These are phyloP conservation scores for Quercus dentata DNA, from an alignment of 306 rosid species.

Conservation along the genomic window DNA sequence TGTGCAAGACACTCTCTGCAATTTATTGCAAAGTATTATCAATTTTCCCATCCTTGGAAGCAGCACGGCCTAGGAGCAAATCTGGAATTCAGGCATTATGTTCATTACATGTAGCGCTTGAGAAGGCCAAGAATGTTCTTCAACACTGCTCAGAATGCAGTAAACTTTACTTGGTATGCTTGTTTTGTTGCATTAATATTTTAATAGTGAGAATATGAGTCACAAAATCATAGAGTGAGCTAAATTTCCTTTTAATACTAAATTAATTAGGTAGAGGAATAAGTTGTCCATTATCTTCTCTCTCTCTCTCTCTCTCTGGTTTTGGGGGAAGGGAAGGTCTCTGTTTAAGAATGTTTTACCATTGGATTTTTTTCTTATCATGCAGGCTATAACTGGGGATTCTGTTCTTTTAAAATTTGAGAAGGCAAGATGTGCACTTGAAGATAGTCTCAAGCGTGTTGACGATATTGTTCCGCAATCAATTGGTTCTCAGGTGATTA, in stretches of 20 bases:
- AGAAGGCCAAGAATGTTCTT: conserved; percentile 86
- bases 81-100: conserved; percentile 95
- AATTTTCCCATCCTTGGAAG: conserved; percentile 91
- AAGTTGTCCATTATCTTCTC: not conserved
- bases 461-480: conserved; percentile 93
- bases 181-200: conserved; percentile 5
- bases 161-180: conserved; percentile 88
- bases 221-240: conserved; percentile 3
- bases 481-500: conserved; percentile 84
- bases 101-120: conserved; percentile 87
- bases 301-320: not conserved
- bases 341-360: conserved; percentile 14
- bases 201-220: conserved; percentile 13
- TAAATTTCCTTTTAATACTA: not conserved
- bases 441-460: conserved; percentile 78
- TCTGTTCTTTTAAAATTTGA: conserved; percentile 87
- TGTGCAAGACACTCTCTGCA: conserved; percentile 86
- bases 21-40: conserved; percentile 74
- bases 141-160: conserved; percentile 90
- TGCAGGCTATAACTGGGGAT: conserved; percentile 96
- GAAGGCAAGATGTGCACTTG: conserved; percentile 82
- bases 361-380: conserved; percentile 9
- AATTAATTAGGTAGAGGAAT: not conserved
- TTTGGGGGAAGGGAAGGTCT: not conserved
- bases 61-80: conserved; percentile 94